Evolutionary conservation across 306 rosid species (phyloP).

Genomic region (Pyrus betulifolia): DNA sequence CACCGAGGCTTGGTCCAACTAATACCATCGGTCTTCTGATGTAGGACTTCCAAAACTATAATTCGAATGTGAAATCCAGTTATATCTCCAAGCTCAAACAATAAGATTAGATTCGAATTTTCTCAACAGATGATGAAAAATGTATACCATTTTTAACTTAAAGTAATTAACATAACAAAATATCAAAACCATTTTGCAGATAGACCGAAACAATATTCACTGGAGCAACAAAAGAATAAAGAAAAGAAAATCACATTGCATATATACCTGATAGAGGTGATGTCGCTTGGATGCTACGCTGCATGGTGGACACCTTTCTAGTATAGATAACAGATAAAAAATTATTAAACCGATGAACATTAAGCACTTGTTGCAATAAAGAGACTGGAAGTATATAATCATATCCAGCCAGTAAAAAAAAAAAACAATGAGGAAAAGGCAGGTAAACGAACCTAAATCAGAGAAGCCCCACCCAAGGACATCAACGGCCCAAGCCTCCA

Average conservation of each 20-base stretch:
- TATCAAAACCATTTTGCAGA: background rate
- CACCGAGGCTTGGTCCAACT: conserved; percentile 98
- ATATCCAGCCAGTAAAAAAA: background rate
- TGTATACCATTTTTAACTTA: background rate
- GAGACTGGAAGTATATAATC: background rate
- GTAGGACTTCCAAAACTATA: conserved; percentile 76
- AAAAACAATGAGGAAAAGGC: background rate
- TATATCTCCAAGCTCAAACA: background rate
- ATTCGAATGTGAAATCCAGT: background rate
- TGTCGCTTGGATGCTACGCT: conserved; percentile 64
- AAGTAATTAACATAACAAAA: background rate
- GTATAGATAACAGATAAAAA: conserved; percentile 10
- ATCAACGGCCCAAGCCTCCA: conserved; percentile 93
- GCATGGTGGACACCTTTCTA: conserved; percentile 75
- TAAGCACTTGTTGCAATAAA: conserved; percentile 2
- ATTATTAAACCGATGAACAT: background rate
- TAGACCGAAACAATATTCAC: background rate
- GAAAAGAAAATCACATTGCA: background rate
- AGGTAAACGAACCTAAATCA: conserved; percentile 59
- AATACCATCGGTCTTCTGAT: conserved; percentile 76
- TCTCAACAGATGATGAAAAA: background rate
- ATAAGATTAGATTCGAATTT: background rate
- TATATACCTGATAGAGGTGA: conserved; percentile 77
- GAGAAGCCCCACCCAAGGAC: conserved; percentile 99
- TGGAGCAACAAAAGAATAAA: background rate